Percentiles rank a stretch among this genome's conserved stretches.
Conservation (phyloP, 805 yeast genomes). For the Candida caryicola region DNA sequence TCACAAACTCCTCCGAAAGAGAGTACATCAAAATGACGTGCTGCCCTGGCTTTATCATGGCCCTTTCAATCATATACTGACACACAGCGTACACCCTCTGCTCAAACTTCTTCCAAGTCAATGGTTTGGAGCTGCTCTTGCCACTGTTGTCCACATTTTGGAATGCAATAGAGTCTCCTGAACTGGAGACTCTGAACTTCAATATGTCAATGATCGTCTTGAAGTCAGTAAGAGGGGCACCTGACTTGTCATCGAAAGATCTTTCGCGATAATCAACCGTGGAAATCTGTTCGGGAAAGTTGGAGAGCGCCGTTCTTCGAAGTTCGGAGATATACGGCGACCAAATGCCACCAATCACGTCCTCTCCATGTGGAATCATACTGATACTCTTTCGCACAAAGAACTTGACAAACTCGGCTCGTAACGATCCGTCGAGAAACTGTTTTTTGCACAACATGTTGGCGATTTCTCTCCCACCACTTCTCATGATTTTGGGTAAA, state of each 20-base stretch:
- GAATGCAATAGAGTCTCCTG: slow-evolving; percentile 80
- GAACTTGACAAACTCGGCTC: slow-evolving; percentile 80
- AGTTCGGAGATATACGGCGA: slow-evolving; percentile 68
- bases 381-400: slow-evolving; percentile 61
- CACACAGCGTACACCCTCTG: slow-evolving; percentile 72
- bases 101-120: slow-evolving; percentile 80
- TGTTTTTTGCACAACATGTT: slow-evolving; percentile 78
- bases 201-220: slow-evolving; percentile 67
- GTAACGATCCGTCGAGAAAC: slow-evolving; percentile 74
- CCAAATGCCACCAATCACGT: slow-evolving; percentile 81
- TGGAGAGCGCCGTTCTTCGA: slow-evolving; percentile 57
- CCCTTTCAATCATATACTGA: slow-evolving; percentile 64
- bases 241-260: slow-evolving; percentile 76
- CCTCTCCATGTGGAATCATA: slow-evolving; percentile 71
- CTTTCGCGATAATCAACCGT: slow-evolving; percentile 74
- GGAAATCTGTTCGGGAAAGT: slow-evolving; percentile 72
- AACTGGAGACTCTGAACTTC: slow-evolving; percentile 71
- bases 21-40: slow-evolving; percentile 80
- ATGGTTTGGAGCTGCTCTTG: slow-evolving; percentile 34
- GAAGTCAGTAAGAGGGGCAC: slow-evolving; percentile 72
- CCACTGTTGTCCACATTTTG: slow-evolving; percentile 39
- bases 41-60: slow-evolving; percentile 63
- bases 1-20: slow-evolving; percentile 79
- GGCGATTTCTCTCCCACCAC: slow-evolving; percentile 90
- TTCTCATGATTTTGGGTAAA: slow-evolving; percentile 77